Conservation (phyloP, 139 green algal species). For the Trebouxia sp. region DNA sequence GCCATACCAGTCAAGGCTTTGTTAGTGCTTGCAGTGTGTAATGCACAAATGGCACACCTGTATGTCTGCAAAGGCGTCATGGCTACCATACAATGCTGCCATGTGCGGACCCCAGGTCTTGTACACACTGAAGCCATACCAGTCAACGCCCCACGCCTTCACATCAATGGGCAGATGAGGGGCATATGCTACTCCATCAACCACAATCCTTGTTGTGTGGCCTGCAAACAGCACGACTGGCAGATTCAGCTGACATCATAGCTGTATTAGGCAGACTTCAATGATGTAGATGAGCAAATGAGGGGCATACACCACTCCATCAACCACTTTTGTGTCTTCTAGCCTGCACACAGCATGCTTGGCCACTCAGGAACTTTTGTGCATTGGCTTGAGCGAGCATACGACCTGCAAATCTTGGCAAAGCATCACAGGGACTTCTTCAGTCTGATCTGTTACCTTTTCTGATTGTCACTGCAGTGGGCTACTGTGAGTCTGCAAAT, state of each 20-base stretch:
- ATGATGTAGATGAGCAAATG: conserved; percentile 5
- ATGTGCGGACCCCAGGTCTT: conserved; percentile 35
- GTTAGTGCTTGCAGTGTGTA: too few species aligned
- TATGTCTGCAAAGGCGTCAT: conserved; percentile 1
- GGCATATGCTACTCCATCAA: conserved; percentile 31
- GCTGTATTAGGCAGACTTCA: too few species aligned
- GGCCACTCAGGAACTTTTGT: too few species aligned
- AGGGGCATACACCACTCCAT: conserved; percentile 16
- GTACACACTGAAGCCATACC: conserved; percentile 27
- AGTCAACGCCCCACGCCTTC: conserved; percentile 30
- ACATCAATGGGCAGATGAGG: conserved; percentile 32
- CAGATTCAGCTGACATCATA: too few species aligned
- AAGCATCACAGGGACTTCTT: too few species aligned
- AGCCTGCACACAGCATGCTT: not conserved
- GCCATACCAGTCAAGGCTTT: too few species aligned
- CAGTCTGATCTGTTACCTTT: too few species aligned
- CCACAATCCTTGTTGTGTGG: not conserved
- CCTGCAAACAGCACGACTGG: conserved; percentile 16
- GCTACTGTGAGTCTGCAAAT: too few species aligned
- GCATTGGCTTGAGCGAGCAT: too few species aligned
- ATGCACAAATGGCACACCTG: not conserved
- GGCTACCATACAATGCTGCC: conserved; percentile 26
- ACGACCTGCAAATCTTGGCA: too few species aligned
- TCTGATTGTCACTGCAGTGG: too few species aligned
- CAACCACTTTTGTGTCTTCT: not conserved